Evolutionary conservation across 163 green algal genomes (phyloP).

Genomic region (Volvox carteri): DNA sequence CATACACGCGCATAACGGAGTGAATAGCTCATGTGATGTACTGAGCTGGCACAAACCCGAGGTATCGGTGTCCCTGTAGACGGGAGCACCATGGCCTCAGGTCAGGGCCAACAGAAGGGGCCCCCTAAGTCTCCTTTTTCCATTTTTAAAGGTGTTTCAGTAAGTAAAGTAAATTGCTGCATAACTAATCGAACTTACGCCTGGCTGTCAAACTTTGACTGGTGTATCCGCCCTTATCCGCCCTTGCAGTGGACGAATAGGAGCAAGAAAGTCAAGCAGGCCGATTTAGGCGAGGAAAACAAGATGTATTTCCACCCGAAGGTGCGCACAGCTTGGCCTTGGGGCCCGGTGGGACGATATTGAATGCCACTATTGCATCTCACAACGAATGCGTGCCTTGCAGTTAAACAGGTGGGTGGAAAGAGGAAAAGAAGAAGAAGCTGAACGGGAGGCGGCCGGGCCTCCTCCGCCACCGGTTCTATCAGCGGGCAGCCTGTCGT

Average conservation of each 20-base stretch:
- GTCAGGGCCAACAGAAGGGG: conserved; percentile 14
- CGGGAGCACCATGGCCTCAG: background rate
- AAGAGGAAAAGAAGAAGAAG: conserved; percentile 62
- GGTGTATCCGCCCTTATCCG: background rate
- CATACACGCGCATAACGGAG: background rate
- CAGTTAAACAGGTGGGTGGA: conserved; percentile 66
- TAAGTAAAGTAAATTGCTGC: conserved; percentile 1
- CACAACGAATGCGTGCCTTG: too few species aligned
- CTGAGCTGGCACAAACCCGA: background rate
- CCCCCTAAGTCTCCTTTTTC: conserved; percentile 26
- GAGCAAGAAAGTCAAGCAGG: conserved; percentile 27
- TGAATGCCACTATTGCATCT: too few species aligned
- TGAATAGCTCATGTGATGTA: background rate
- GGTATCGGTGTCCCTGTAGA: background rate
- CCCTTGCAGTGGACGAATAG: conserved; percentile 30
- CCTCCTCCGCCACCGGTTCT: conserved; percentile 52
- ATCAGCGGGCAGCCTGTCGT: background rate
- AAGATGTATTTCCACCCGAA: conserved; percentile 51
- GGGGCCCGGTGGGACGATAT: too few species aligned
- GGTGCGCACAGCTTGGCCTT: background rate
- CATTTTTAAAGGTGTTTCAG: conserved; percentile 32
- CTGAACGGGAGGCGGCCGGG: conserved; percentile 37
- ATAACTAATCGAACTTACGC: background rate
- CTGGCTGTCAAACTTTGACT: background rate
- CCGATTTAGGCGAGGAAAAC: conserved; percentile 44